These are phyloP conservation scores for Aspergillus diversus DNA, from an alignment of 495 filamentous ascomycete species.

Conservation along the genomic window DNA sequence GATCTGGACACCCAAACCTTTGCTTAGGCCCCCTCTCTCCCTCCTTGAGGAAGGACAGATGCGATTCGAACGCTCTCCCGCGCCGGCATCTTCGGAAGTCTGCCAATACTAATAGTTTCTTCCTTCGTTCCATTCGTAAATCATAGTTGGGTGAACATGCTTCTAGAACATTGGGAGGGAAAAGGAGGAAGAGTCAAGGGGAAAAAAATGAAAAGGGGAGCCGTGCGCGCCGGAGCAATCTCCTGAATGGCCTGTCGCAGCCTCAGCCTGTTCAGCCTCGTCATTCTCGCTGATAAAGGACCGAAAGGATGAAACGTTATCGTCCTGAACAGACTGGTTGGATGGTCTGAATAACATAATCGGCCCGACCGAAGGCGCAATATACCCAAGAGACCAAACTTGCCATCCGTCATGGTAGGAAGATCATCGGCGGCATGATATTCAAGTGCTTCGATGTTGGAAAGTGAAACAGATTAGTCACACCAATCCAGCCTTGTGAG, in stretches of 20 bases:
- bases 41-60: too few species aligned
- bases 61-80: too few species aligned
- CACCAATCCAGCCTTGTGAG: conserved; percentile 15
- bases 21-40: too few species aligned
- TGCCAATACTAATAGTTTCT: neutral
- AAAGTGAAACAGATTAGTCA: neutral
- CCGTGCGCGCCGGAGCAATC: neutral
- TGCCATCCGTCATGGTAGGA: neutral
- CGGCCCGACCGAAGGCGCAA: too few species aligned
- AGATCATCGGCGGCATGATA: neutral
- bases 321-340: too few species aligned
- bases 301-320: too few species aligned
- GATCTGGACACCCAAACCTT: too few species aligned
- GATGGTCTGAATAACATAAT: too few species aligned
- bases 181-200: neutral
- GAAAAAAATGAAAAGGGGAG: neutral
- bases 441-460: neutral
- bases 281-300: too few species aligned
- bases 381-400: neutral
- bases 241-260: neutral
- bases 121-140: neutral
- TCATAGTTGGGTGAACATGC: neutral
- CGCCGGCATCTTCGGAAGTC: neutral
- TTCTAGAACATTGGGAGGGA: neutral
- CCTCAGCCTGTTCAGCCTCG: too few species aligned